Evolutionary conservation across 1,139 yeast genomes (phyloP).

Genomic region (Hansenula sp.): DNA sequence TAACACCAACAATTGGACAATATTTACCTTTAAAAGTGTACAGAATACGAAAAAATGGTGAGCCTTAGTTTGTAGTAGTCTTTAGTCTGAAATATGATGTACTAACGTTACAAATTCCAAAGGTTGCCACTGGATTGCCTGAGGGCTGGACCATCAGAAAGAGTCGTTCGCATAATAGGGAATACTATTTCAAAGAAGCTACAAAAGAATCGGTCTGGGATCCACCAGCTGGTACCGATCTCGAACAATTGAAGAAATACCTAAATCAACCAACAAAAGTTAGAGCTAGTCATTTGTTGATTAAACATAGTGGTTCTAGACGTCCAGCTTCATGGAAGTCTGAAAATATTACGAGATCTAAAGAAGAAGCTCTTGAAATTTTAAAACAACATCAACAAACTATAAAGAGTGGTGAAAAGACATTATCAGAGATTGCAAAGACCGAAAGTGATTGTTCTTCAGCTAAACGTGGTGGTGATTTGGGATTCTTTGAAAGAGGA

Average conservation of each 20-base stretch:
- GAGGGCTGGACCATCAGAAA: conserved; percentile 77
- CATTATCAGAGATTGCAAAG: conserved; percentile 67
- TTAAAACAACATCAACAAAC: conserved; percentile 54
- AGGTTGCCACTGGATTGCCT: conserved; percentile 64
- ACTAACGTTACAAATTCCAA: no score
- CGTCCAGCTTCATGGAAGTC: conserved; percentile 92
- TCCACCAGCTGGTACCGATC: conserved; percentile 82
- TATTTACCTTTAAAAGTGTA: no score
- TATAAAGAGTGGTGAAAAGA: conserved; percentile 65
- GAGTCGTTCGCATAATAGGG: conserved; percentile 79
- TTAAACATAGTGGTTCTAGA: conserved; percentile 80
- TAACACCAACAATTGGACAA: no score
- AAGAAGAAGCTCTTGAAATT: conserved; percentile 78
- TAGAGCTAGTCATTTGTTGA: conserved; percentile 66
- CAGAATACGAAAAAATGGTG: neutral
- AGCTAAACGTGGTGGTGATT: conserved; percentile 84
- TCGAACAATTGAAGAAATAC: conserved; percentile 53
- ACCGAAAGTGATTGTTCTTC: conserved; percentile 90
- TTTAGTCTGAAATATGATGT: no score
- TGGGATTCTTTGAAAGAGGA: conserved; percentile 84
- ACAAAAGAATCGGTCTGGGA: conserved; percentile 85
- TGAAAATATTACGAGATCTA: conserved; percentile 66
- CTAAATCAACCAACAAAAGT: conserved; percentile 54
- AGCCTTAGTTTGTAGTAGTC: no score
- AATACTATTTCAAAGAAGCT: conserved; percentile 70